Evolutionary conservation across 805 yeast genomes (phyloP), one percentile per base, ranked within the genome.

Genomic region (Wickerhamiella cacticola): DNA sequence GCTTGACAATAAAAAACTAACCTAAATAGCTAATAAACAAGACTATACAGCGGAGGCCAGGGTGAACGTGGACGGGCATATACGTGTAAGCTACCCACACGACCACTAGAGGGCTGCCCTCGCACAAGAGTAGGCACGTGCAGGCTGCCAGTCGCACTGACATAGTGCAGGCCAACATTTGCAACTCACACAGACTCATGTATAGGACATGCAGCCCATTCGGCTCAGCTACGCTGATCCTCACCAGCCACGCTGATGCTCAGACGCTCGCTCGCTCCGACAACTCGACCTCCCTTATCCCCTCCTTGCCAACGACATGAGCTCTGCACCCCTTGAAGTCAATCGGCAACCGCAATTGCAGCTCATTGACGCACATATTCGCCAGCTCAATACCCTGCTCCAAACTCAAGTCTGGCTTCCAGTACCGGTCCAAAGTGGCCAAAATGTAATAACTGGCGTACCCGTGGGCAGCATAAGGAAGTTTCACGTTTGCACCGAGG

Each of bases 391-490:
- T 61, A 2, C 96, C 98, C 51, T 86, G 89, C 33, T 79, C 85
- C 35, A 75, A 64, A 5, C 75, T 68, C 79, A 88, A 75, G 56
- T 79, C 88, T 38, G 78, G 72, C 62, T 80, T 75, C 67, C 88
- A 87, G 66, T 87, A 95, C 56, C 81, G 87, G 68, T 92, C 98
- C 55, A 92, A 72, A 54, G 89, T 69, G 1, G 97, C 83, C 64
- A 86, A 74, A 26, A 95, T 79, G 64, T 92, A 92, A 66, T 89
- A 92, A 1, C 94, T 95, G n/a, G 97, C 95, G 61, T 92, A 92
- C 10, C 98, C 98, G 63, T 92, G 98, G 1, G 97, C 97, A 15
- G 94, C 95, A 62, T 92, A 92, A 13, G 98, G 97, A 50, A 92
- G 71, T 52, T 80, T 85, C 13, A 80, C 94, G 55, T 80, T 78